Percentiles rank a stretch among this genome's conserved stretches.
These are phyloP conservation scores for Geranium rotundifolium DNA, from an alignment of 345 rosid genomes.

Conservation along the genomic window DNA sequence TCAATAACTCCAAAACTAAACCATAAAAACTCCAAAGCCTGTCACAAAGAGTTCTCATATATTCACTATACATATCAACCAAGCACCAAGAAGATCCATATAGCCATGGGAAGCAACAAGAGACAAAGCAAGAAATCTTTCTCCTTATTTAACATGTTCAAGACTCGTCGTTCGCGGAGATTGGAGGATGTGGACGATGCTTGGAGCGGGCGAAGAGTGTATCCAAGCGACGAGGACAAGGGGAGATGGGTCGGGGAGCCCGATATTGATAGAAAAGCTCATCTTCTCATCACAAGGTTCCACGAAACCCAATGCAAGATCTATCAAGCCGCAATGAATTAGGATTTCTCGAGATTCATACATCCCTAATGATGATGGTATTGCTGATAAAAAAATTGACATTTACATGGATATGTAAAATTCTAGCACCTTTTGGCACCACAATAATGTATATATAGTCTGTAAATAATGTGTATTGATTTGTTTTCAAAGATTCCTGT, in stretches of 20 bases:
- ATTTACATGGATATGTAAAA: too few species aligned
- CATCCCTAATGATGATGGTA: too few species aligned
- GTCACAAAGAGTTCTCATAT: too few species aligned
- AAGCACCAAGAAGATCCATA: neutral
- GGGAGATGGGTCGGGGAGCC: constrained; percentile 36
- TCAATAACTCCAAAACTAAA: neutral
- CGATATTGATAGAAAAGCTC: constrained; percentile 27
- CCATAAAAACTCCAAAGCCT: neutral
- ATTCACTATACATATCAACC: neutral
- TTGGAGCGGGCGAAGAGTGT: constrained; percentile 5
- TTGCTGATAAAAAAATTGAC: too few species aligned
- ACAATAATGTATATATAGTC: neutral
- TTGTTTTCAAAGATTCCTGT: neutral
- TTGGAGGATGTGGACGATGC: neutral
- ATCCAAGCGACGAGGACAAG: constrained; percentile 28
- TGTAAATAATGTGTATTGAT: too few species aligned
- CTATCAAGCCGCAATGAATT: neutral
- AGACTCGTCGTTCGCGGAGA: constrained; percentile 13
- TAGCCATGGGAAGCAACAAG: constrained; percentile 29
- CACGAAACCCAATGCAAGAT: constrained; percentile 26
- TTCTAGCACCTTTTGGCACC: too few species aligned
- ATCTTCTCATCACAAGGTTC: constrained; percentile 43
- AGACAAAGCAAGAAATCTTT: constrained; percentile 16
- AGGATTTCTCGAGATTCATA: too few species aligned
- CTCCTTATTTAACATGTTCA: constrained; percentile 29